Conservation (phyloP, 768 basidiomycete species). For the Tylopilus vinaceipallidus region DNA sequence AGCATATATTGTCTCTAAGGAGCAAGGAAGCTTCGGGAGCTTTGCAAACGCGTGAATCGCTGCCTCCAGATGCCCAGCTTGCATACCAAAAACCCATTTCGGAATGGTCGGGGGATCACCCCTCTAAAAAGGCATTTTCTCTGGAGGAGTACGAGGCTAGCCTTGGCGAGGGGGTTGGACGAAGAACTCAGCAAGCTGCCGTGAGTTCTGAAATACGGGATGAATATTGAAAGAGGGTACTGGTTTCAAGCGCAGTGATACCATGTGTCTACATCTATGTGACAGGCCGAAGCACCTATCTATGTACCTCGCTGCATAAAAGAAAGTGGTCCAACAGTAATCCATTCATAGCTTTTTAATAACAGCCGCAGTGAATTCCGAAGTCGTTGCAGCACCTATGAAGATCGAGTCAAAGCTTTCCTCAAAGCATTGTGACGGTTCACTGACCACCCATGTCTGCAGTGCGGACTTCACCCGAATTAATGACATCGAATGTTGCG, state of each 20-base stretch:
- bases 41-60: conserved; percentile 7
- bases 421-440: not conserved
- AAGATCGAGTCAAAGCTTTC: conserved; percentile 8
- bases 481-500: conserved; percentile 91
- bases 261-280: conserved; percentile 26
- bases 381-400: conserved; percentile 82
- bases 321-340: not conserved
- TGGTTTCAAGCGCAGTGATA: conserved; percentile 13
- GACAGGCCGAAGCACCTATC: conserved; percentile 7
- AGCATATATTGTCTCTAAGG: conserved; percentile 61
- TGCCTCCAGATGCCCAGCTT: not conserved
- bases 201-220: conserved; percentile 1
- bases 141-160: conserved; percentile 54
- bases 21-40: conserved; percentile 28
- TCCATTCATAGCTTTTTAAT: conserved; percentile 67
- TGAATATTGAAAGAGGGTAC: conserved; percentile 15
- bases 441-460: conserved; percentile 91
- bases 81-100: conserved; percentile 4
- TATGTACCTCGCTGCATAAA: not conserved
- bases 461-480: conserved; percentile 83
- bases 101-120: conserved; percentile 21
- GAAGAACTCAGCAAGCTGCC: conserved; percentile 33
- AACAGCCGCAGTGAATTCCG: conserved; percentile 91
- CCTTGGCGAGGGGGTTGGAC: conserved; percentile 46
- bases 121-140: conserved; percentile 43